Evolutionary conservation across 306 rosid species (phyloP).

Genomic region (Dalbergia cultrata): DNA sequence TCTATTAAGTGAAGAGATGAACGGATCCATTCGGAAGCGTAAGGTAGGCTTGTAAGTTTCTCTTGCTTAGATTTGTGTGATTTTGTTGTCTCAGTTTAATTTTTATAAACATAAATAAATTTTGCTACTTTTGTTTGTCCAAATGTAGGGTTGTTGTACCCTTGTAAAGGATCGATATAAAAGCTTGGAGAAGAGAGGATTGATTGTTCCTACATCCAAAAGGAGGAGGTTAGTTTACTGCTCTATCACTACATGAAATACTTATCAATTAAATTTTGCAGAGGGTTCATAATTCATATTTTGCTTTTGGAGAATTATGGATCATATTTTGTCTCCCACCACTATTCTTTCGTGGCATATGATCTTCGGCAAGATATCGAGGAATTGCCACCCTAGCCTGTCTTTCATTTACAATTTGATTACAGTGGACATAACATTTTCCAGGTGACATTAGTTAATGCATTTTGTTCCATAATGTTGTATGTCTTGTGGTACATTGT

Average conservation of each 20-base stretch:
- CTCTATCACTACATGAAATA: background rate
- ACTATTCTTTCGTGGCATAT: too few species aligned
- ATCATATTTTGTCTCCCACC: background rate
- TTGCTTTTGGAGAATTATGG: too few species aligned
- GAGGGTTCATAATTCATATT: slow-evolving; percentile 3
- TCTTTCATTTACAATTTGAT: too few species aligned
- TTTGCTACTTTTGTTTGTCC: slow-evolving; percentile 36
- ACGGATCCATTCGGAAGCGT: slow-evolving; percentile 83
- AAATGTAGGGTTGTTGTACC: slow-evolving; percentile 78
- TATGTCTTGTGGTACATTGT: background rate
- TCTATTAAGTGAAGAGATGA: slow-evolving; percentile 80
- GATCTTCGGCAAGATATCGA: too few species aligned
- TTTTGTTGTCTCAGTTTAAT: slow-evolving; percentile 9
- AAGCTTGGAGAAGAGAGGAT: slow-evolving; percentile 90
- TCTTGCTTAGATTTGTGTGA: background rate
- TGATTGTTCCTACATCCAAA: slow-evolving; percentile 68
- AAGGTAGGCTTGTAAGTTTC: slow-evolving; percentile 59
- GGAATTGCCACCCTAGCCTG: too few species aligned
- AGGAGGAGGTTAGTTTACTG: slow-evolving; percentile 64
- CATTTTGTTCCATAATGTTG: background rate
- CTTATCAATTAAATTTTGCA: slow-evolving; percentile 1
- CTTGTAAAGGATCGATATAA: slow-evolving; percentile 85
- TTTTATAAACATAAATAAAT: slow-evolving; percentile 28
- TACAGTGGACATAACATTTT: background rate
- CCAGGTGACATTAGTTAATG: too few species aligned